A percentile compares a stretch with the other conserved stretches of the same genome.
phyloP scores from a whole-genome alignment of 2,329 filamentous ascomycete genomes.

The Aspergillus oerlinghausenensis region DNA sequence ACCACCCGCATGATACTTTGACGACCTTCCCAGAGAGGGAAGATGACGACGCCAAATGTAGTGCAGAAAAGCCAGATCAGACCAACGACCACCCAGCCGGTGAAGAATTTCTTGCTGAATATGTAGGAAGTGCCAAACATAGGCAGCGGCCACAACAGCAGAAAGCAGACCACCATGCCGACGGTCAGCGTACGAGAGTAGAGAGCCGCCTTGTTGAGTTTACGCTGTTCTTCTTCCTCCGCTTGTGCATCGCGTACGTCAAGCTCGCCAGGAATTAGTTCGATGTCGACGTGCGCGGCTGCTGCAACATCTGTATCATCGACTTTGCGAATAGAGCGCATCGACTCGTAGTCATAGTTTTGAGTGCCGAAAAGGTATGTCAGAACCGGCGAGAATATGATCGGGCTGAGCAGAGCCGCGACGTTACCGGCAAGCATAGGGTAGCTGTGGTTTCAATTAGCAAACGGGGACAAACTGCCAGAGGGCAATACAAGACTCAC shows the following conservation, averaged over 20 bases:
- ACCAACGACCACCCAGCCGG: conserved; percentile 71
- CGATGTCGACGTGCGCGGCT: conserved; percentile 61
- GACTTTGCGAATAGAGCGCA: conserved; percentile 71
- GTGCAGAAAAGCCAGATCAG: conserved; percentile 78
- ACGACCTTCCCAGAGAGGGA: conserved; percentile 75
- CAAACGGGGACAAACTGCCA: neutral
- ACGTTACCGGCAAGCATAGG: conserved; percentile 89
- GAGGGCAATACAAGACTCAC: conserved; percentile 22
- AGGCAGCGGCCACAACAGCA: conserved; percentile 88
- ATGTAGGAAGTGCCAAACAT: conserved; percentile 81
- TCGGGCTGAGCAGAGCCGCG: conserved; percentile 70
- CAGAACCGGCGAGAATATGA: conserved; percentile 71
- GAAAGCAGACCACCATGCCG: conserved; percentile 62
- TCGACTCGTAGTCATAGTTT: conserved; percentile 81
- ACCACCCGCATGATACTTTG: conserved; percentile 59
- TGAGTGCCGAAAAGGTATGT: conserved; percentile 65
- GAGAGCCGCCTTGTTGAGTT: conserved; percentile 50
- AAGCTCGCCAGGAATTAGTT: conserved; percentile 55
- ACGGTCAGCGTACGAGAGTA: conserved; percentile 57
- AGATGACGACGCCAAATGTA: conserved; percentile 69
- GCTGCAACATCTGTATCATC: conserved; percentile 71
- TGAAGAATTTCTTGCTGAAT: conserved; percentile 77
- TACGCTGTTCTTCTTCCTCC: conserved; percentile 42
- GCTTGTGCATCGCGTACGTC: conserved; percentile 32
- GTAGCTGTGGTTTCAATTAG: conserved; percentile 37